Evolutionary conservation across 129 eudicot genomes (phyloP).

Genomic region (Saussurea involucrata): DNA sequence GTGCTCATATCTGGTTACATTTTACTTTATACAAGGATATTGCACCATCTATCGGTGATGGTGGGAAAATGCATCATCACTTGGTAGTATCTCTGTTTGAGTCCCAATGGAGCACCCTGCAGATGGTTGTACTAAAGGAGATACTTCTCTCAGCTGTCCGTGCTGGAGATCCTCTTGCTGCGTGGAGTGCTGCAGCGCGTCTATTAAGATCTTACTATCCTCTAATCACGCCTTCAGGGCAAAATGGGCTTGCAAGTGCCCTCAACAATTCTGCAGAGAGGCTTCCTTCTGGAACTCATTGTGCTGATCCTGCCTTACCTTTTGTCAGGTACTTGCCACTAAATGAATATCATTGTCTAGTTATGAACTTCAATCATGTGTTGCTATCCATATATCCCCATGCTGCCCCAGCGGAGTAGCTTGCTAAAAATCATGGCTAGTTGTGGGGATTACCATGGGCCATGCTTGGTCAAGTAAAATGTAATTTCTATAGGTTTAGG

Average conservation of each 20-base stretch:
- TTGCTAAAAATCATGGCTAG: too few species aligned
- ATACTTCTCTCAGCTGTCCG: slow-evolving; percentile 92
- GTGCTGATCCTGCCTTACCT: slow-evolving; percentile 96
- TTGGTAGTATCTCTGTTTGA: slow-evolving; percentile 80
- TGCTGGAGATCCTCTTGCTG: slow-evolving; percentile 98
- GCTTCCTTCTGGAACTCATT: slow-evolving; percentile 98
- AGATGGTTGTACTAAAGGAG: slow-evolving; percentile 98
- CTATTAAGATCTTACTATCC: slow-evolving; percentile 94
- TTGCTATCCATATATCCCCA: not conserved
- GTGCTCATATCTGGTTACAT: not conserved
- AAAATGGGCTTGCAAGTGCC: slow-evolving; percentile 87
- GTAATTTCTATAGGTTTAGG: not conserved
- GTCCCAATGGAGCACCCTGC: slow-evolving; percentile 98
- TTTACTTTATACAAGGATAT: slow-evolving; percentile 45
- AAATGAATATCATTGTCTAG: not conserved
- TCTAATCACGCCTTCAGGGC: slow-evolving; percentile 98
- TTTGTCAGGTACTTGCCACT: slow-evolving; percentile 65
- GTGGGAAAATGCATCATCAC: slow-evolving; percentile 73
- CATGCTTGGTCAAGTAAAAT: too few species aligned
- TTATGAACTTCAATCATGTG: slow-evolving; percentile 8
- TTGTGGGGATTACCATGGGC: too few species aligned
- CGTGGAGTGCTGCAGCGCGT: slow-evolving; percentile 99
- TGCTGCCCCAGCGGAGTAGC: not conserved
- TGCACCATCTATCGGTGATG: slow-evolving; percentile 45
- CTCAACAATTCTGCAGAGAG: slow-evolving; percentile 81